Conservation (phyloP, 164 flowering plant genomes). For the Kalanchoe fedtschenkoi region DNA sequence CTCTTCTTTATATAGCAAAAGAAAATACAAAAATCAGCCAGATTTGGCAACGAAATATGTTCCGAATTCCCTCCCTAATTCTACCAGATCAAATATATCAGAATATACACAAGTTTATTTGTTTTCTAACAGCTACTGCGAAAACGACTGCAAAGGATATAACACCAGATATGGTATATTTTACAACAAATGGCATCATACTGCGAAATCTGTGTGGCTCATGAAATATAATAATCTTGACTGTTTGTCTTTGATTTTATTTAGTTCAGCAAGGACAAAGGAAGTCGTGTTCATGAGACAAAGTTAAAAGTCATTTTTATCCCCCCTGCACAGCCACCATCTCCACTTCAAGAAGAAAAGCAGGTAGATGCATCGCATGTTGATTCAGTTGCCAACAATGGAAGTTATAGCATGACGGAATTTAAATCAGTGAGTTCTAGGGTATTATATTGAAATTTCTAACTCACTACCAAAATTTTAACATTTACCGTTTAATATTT, state of each 20-base stretch:
- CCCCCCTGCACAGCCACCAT: constrained; percentile 74
- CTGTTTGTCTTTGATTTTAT: constrained; percentile 4
- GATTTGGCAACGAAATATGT: no score
- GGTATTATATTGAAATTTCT: neutral
- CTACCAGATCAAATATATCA: no score
- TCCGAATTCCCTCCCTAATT: no score
- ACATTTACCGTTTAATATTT: no score
- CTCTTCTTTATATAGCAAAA: no score
- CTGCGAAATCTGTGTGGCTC: neutral
- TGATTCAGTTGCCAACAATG: constrained; percentile 70
- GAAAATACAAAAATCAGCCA: no score
- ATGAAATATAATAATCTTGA: neutral
- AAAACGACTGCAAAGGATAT: constrained; percentile 52
- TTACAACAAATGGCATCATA: neutral
- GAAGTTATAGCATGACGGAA: constrained; percentile 34
- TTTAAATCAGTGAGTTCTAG: constrained; percentile 39
- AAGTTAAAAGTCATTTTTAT: constrained; percentile 77
- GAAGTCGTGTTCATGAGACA: constrained; percentile 72
- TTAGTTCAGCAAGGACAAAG: constrained; percentile 76
- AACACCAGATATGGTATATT: constrained; percentile 58
- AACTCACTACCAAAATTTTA: no score
- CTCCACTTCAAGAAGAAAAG: constrained; percentile 65
- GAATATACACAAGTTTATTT: no score
- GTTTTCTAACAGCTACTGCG: no score
- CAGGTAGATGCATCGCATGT: constrained; percentile 79